These are phyloP conservation scores for Exophiala aquamarina DNA, from an alignment of 2,329 filamentous ascomycete genomes.

Conservation along the genomic window DNA sequence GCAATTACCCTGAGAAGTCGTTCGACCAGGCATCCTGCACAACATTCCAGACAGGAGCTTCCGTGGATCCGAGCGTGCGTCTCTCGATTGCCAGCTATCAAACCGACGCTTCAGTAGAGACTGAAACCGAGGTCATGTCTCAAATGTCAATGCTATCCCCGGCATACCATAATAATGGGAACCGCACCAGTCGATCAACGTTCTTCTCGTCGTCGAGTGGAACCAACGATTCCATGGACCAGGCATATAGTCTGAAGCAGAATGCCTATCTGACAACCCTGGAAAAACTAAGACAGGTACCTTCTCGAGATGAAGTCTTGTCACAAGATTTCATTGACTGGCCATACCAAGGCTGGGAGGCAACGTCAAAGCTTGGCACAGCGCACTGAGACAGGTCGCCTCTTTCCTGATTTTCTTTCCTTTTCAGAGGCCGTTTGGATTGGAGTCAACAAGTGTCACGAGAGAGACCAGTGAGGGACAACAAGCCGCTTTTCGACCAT, in stretches of 20 bases:
- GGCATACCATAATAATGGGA: constrained; percentile 3
- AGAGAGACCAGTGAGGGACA: too few species aligned
- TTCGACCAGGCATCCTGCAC: constrained; percentile 22
- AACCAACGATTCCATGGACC: constrained; percentile 15
- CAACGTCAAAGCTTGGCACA: constrained; percentile 11
- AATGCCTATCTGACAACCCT: constrained; percentile 20
- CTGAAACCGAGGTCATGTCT: constrained; percentile 12
- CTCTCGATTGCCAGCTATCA: constrained; percentile 24
- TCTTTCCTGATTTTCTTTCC: too few species aligned
- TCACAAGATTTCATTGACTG: constrained; percentile 28
- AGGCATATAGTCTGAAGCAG: constrained; percentile 13
- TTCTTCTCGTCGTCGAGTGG: constrained; percentile 20
- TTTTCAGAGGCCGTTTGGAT: too few species aligned
- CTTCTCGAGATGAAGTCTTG: constrained; percentile 25
- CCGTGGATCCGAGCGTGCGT: constrained; percentile 17
- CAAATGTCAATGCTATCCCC: constrained; percentile 12
- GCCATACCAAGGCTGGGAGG: constrained; percentile 27
- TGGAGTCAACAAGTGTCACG: too few species aligned
- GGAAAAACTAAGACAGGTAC: constrained; percentile 20
- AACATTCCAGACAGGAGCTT: constrained; percentile 26
- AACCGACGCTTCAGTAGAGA: constrained; percentile 18
- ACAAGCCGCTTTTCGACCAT: too few species aligned
- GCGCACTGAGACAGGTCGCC: constrained; percentile 24
- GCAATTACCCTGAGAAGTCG: constrained; percentile 10
- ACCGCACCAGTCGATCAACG: constrained; percentile 17